These are phyloP conservation scores for Pythium apleroticum DNA, from an alignment of 352 stramenopile genomes.

Conservation along the genomic window DNA sequence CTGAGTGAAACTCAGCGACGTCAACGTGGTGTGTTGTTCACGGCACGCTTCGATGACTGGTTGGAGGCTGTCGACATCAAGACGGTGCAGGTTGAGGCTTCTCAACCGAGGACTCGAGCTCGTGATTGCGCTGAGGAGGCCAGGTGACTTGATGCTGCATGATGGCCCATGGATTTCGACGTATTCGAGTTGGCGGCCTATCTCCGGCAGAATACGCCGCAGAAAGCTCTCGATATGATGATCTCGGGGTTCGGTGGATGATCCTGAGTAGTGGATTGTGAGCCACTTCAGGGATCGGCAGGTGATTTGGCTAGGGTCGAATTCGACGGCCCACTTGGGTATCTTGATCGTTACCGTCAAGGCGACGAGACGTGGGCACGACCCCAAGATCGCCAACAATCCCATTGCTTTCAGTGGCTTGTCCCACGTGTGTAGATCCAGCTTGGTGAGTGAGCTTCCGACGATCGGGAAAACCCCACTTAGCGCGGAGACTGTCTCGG, in stretches of 20 bases:
- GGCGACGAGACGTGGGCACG: slow-evolving; percentile 3
- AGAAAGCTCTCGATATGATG: neutral
- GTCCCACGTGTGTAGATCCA: neutral
- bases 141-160: slow-evolving; percentile 2
- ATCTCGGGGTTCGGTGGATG: neutral
- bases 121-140: neutral
- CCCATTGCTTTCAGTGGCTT: neutral
- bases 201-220: neutral
- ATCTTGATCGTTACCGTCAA: neutral
- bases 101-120: neutral
- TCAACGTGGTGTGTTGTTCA: neutral
- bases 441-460: neutral
- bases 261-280: neutral
- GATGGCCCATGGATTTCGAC: neutral
- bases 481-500: neutral
- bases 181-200: neutral
- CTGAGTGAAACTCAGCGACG: neutral
- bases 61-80: slow-evolving; percentile 11
- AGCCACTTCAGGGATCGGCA: neutral
- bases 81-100: slow-evolving; percentile 10
- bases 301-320: neutral
- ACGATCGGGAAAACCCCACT: neutral
- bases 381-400: neutral
- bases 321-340: neutral
- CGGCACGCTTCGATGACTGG: slow-evolving; percentile 11